Base-by-base conservation (phyloP, 768 basidiomycete species). In the Pleurotus citrinopileatus region DNA sequence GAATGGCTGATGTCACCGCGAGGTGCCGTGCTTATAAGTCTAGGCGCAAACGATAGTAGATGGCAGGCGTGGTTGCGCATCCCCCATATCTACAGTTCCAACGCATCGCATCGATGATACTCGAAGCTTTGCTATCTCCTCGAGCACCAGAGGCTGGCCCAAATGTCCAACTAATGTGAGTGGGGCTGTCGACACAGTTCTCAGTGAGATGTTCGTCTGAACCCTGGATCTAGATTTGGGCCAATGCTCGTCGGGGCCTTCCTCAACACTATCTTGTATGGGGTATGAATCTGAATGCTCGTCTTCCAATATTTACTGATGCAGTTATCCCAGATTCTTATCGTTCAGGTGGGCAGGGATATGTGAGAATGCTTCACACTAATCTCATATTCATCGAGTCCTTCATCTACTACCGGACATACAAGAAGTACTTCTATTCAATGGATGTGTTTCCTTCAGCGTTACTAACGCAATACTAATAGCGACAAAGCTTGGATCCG, bases 231-330 rank as follows among this genome's bases (percentile, higher is more conserved):
- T 26, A 67, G 66, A 42, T 66, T 65, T 50, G 67, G 67, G 29
- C 67, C 67, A 10, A 64, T 68, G 62, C 59, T 68, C 37, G 61
- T 68, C 45, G 70, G 71, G 7, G 63, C 62, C 22, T 67, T 69
- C 50, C 47, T 71, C 5, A 71, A 71, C 53, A 61, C 65, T 44
- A 67, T 71, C 12, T 53, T 73, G 22, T 73, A 69, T 52, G 70
- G 70, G 51, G 69, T 68, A n/a, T n/a, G n/a, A 57, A n/a, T 63
- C 60, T 7, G 8, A 10, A 7, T 19, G 40, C 20, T n/a, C n/a
- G 7, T 19, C 12, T 22, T 28, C 10, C 36, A 3, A 38, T 45
- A 44, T 26, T 37, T 19, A 17, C 23, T 7, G 1, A 3, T 25
- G 6, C 1, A 36, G 9, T 34, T 42, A 36, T 43, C 10, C 47